A percentile compares a stretch with the other conserved stretches of the same genome.
Conservation (phyloP, 768 basidiomycete genomes). For the Tulasnella sp. region DNA sequence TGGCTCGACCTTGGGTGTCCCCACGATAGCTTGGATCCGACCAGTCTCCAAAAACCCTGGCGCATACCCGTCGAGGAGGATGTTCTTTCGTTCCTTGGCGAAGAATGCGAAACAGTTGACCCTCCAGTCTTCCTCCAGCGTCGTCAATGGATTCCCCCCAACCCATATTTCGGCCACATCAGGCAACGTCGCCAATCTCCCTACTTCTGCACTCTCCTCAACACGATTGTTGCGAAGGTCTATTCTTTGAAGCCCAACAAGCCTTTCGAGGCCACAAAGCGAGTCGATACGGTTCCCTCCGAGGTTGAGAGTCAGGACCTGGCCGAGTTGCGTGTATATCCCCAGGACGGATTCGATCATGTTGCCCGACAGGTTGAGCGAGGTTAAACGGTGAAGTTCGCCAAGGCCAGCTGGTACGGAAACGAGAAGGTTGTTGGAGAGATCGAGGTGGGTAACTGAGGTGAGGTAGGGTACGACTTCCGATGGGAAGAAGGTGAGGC, state of each 20-base stretch:
- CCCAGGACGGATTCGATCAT: constrained; percentile 95
- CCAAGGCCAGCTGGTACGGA: constrained; percentile 78
- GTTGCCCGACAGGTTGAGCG: constrained; percentile 95
- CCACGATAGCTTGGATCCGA: constrained; percentile 35
- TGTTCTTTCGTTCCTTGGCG: constrained; percentile 71
- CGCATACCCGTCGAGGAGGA: constrained; percentile 68
- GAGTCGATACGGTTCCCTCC: constrained; percentile 86
- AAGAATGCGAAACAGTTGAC: constrained; percentile 79
- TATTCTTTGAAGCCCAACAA: constrained; percentile 74
- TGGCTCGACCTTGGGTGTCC: constrained; percentile 20
- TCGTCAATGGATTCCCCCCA: constrained; percentile 76
- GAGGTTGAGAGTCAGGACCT: constrained; percentile 73
- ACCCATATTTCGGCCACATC: constrained; percentile 78
- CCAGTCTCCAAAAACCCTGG: constrained; percentile 71
- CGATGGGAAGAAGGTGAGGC: constrained; percentile 72
- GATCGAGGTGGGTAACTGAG: constrained; percentile 75
- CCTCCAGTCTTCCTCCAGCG: constrained; percentile 66
- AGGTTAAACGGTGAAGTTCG: constrained; percentile 69
- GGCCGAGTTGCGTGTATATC: constrained; percentile 76
- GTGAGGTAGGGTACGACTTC: constrained; percentile 62
- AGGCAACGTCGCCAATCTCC: constrained; percentile 73
- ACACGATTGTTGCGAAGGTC: constrained; percentile 78
- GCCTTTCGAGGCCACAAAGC: constrained; percentile 91
- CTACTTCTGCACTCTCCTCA: constrained; percentile 79
- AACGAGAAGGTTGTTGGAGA: constrained; percentile 86